These are phyloP conservation scores for Somion occarium DNA, from an alignment of 1,284 basidiomycete species.

Conservation along the genomic window DNA sequence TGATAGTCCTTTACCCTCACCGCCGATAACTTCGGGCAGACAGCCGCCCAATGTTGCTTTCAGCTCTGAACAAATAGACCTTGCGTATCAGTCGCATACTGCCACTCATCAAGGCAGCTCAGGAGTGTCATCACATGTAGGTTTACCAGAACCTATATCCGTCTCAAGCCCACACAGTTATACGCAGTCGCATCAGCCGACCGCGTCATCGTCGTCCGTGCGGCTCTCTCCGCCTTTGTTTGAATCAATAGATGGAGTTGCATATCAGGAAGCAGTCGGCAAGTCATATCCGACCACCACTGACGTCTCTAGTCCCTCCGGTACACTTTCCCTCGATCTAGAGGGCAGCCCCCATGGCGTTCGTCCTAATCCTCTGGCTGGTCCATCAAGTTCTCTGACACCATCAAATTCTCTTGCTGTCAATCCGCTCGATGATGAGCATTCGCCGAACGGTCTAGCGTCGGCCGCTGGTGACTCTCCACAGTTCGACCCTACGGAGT, in stretches of 20 bases:
- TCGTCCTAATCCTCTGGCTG: not conserved
- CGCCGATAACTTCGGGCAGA: not conserved
- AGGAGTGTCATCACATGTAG: too few species aligned
- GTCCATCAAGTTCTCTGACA: not conserved
- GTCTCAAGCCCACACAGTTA: not conserved
- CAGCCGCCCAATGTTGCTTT: not conserved
- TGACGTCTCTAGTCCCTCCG: not conserved
- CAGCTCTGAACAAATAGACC: not conserved
- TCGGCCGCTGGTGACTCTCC: conserved; percentile 12
- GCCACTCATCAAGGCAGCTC: too few species aligned
- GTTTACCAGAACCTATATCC: not conserved
- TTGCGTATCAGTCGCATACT: too few species aligned
- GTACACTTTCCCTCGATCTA: not conserved
- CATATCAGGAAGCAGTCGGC: too few species aligned
- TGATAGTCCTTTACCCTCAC: not conserved
- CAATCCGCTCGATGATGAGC: not conserved
- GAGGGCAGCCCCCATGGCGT: not conserved
- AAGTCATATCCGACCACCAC: not conserved
- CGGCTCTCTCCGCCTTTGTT: not conserved
- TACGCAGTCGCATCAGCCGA: conserved; percentile 1
- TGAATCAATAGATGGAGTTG: not conserved
- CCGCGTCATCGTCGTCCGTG: not conserved
- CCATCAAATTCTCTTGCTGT: not conserved
- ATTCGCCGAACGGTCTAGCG: not conserved
- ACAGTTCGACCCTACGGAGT: conserved; percentile 27